phyloP scores from a whole-genome alignment of 805 yeast genomes.

The Candida xiaguanensis region DNA sequence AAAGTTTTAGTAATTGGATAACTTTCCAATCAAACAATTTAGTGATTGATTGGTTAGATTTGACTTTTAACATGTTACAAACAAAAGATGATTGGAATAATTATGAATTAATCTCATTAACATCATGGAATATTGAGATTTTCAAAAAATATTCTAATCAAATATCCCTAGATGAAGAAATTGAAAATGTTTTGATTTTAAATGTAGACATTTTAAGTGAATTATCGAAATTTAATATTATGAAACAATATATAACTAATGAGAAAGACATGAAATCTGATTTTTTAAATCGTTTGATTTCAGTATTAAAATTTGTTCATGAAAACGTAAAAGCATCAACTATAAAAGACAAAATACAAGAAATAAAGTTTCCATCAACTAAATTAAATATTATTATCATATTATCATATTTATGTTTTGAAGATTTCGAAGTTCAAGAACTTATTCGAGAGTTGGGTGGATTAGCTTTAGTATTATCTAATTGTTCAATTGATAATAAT shows the following conservation, averaged over 20 bases:
- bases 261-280: conserved; percentile 11
- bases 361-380: conserved; percentile 51
- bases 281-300: conserved; percentile 30
- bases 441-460: conserved; percentile 62
- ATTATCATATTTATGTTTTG: conserved; percentile 53
- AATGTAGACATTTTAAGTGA: conserved; percentile 33
- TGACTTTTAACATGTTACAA: conserved; percentile 24
- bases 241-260: conserved; percentile 31
- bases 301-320: conserved; percentile 39
- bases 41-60: conserved; percentile 18
- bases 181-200: conserved; percentile 6
- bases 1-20: conserved; percentile 26
- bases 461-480: conserved; percentile 66
- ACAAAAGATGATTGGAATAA: conserved; percentile 41
- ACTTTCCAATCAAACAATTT: background rate
- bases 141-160: conserved; percentile 20
- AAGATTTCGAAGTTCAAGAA: conserved; percentile 61
- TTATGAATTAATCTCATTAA: conserved; percentile 30
- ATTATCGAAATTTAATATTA: conserved; percentile 36
- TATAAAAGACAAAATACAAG: conserved; percentile 21
- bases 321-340: conserved; percentile 32
- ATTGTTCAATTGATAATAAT: conserved; percentile 80
- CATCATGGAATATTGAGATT: conserved; percentile 38
- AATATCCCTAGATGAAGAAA: conserved; percentile 12
- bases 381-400: conserved; percentile 67